Conservation (phyloP, 2,329 filamentous ascomycete species). For the Beauveria varroae region DNA sequence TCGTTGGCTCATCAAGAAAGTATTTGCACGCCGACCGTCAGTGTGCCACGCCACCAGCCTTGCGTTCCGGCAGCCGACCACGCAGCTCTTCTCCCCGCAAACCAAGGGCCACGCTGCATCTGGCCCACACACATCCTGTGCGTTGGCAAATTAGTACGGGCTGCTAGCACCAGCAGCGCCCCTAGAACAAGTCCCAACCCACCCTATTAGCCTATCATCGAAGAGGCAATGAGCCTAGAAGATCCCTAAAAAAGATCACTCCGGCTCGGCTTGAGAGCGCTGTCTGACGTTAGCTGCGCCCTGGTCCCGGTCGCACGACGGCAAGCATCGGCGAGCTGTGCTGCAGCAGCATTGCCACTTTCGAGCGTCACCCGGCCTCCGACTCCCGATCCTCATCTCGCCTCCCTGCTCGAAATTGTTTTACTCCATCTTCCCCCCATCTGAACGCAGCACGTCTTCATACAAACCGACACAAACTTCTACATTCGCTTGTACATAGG, state of each 20-base stretch:
- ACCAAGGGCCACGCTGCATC: not conserved
- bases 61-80: conserved; percentile 10
- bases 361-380: not conserved
- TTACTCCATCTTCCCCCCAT: not conserved
- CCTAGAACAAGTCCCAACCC: not conserved
- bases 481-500: not conserved
- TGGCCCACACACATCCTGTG: not conserved
- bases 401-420: not conserved
- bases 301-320: not conserved
- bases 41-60: conserved; percentile 2
- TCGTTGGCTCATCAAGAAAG: not conserved
- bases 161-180: conserved; percentile 1
- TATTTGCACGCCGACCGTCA: not conserved
- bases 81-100: not conserved
- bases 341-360: not conserved
- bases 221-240: not conserved
- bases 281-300: conserved; percentile 1
- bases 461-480: not conserved
- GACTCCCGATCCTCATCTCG: conserved; percentile 7
- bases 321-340: conserved; percentile 8
- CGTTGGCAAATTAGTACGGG: not conserved
- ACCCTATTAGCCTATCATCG: not conserved
- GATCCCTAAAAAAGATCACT: conserved; percentile 2
- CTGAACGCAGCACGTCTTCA: not conserved
- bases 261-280: not conserved